Evolutionary conservation across 371 early-diverging fungal species (phyloP), one percentile per base, ranked within the genome.

Genomic region (Phascolomyces articulosus): DNA sequence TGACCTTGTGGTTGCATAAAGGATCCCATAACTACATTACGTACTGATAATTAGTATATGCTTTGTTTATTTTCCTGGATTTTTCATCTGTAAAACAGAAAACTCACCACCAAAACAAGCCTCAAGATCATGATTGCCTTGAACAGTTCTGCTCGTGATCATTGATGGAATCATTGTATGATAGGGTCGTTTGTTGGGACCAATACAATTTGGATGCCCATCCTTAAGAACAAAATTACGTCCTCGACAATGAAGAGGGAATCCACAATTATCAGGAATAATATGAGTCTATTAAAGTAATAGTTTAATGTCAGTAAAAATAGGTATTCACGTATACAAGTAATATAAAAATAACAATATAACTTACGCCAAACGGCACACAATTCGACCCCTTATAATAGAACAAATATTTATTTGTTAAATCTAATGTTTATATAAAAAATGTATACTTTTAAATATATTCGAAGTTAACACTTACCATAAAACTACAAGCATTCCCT

Each of bases 1-100:
- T 95, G 94, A 10, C 92, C 93, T 74, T 95, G 93, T 18, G 95
- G 93, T 72, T 94, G 91, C 86, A 87, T 88, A 63, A 85, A 87
- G 7, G 79, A 78, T 26, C 82, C 82, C 79, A 82, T 79, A 11
- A 79, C 82, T 78, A 29, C 11, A 9, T 34, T 34, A n/a, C n/a
- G n/a, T n/a, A n/a, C n/a, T n/a, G n/a, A n/a, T n/a, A n/a, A n/a
- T n/a, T n/a, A n/a, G n/a, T n/a, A n/a, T n/a, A n/a, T n/a, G n/a
- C n/a, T n/a, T n/a, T n/a, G n/a, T n/a, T n/a, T n/a, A n/a, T n/a
- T n/a, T n/a, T n/a, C n/a, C n/a, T n/a, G n/a, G n/a, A n/a, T n/a
- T n/a, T n/a, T n/a, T n/a, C n/a, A n/a, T n/a, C n/a, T n/a, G n/a
- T n/a, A 34, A 34, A 0, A 34, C 34, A 34, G 11, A 34, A 18